These are phyloP conservation scores for Begonia masoniana DNA, from an alignment of 306 rosid species.

Conservation along the genomic window DNA sequence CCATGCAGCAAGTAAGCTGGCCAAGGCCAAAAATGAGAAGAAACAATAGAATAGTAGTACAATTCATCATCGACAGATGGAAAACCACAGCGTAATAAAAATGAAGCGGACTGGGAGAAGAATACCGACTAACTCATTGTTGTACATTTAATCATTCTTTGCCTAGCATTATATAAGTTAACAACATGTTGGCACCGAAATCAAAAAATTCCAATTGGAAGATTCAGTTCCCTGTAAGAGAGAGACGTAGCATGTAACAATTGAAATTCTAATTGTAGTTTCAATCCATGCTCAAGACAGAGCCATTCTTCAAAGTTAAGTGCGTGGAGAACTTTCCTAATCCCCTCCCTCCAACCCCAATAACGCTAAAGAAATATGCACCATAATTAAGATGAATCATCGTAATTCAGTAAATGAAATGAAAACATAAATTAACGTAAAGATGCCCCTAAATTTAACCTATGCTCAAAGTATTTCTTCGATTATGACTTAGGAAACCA, in stretches of 20 bases:
- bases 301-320: conserved; percentile 9
- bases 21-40: conserved; percentile 17
- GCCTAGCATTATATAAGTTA: conserved; percentile 8
- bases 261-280: conserved; percentile 1
- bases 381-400: too few relatives aligned
- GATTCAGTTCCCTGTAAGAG: neutral
- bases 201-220: neutral
- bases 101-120: conserved; percentile 18
- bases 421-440: too few relatives aligned
- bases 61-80: conserved; percentile 14
- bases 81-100: conserved; percentile 7
- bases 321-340: neutral
- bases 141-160: conserved; percentile 22
- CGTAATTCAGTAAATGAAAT: too few relatives aligned
- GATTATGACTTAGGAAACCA: too few relatives aligned
- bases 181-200: neutral
- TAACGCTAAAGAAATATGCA: too few relatives aligned
- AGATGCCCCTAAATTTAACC: too few relatives aligned
- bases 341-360: too few relatives aligned
- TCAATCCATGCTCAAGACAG: conserved; percentile 9
- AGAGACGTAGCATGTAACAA: neutral
- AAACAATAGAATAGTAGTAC: neutral
- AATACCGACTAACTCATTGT: conserved; percentile 21
- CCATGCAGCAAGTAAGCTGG: conserved; percentile 63
- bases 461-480: too few relatives aligned